Evolutionary conservation across 225 moss, liverwort and hornwort species (phyloP), one percentile per base, ranked within the genome.

Genomic region (Bryoerythrophyllum caledonicum): DNA sequence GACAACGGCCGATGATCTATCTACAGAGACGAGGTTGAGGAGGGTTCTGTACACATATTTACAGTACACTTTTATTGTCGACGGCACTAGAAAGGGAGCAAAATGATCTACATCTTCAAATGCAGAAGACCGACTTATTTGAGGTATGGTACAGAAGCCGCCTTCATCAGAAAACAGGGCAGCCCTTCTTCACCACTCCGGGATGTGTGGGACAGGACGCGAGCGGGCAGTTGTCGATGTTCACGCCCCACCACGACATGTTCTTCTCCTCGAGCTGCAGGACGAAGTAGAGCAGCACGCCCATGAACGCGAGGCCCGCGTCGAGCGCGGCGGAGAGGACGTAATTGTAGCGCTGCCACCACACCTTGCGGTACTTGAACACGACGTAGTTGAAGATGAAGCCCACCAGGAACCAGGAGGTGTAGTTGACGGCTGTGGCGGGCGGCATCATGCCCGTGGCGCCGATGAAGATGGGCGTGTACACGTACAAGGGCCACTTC

Each of bases 321-420:
- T 88, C 86, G 65, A 94, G 20, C 44, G 90, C 94, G 26, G 92
- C 94, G 2, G 94, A 94, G 67, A 94, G 87, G 10, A 92, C 85
- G 26, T 94, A 94, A 54, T 94, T 94, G 85, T 92, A 94, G 24
- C 92, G 89, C 55, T 85, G 89, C 94, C 94, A 94, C 94, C 94
- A 94, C 6, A 74, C 3, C 62, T 89, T 92, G 26, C 86, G 78
- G 75, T 77, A 84, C 24, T 58, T 90, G n/a, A 86, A 92, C 11
- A 92, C 46, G 9, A 86, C 59, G 12, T 74, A 87, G 76, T 90
- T 91, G 86, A 94, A 94, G 70, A 92, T 63, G 60, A 85, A 87
- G 54, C 89, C 92, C 9, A 86, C 85, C 40, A 74, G 0, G 65
- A 88, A 80, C 93, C 93, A 93, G 53, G 90, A 78, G 20, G 73